phyloP scores from a whole-genome alignment of 2,329 filamentous ascomycete species.

The Microdochium trichocladiopsis region DNA sequence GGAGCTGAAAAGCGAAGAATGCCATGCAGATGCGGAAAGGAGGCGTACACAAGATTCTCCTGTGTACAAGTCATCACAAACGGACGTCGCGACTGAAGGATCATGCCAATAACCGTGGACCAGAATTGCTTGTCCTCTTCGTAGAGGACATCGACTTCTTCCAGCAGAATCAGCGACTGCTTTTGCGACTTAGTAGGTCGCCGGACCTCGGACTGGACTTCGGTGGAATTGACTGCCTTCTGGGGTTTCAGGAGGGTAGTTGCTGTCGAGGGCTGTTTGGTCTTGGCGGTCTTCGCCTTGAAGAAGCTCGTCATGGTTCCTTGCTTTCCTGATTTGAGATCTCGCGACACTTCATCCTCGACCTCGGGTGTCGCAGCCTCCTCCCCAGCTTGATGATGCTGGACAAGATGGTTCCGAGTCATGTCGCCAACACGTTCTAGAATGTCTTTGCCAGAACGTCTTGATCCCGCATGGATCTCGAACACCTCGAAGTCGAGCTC shows the following conservation, averaged over 20 bases:
- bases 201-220: conserved; percentile 5
- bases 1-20: conserved; percentile 71
- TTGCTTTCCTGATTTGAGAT: conserved; percentile 63
- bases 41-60: conserved; percentile 71
- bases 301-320: conserved; percentile 79
- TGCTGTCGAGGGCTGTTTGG: conserved; percentile 11
- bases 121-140: conserved; percentile 97
- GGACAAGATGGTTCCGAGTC: conserved; percentile 89
- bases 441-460: conserved; percentile 83
- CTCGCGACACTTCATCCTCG: conserved; percentile 43
- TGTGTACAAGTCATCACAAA: conserved; percentile 96
- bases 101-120: conserved; percentile 70
- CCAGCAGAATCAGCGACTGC: conserved; percentile 87
- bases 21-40: conserved; percentile 71
- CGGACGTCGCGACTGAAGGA: conserved; percentile 79
- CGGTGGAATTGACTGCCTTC: conserved; percentile 21
- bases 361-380: conserved; percentile 15
- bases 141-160: conserved; percentile 90
- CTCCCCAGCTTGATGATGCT: conserved; percentile 32
- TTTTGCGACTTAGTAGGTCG: conserved; percentile 54
- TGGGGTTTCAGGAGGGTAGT: conserved; percentile 7
- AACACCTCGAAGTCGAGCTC: conserved; percentile 93
- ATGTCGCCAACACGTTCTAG: conserved; percentile 92
- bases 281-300: conserved; percentile 39
- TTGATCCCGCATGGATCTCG: conserved; percentile 80